Percentiles rank a stretch among this genome's conserved stretches.
Evolutionary conservation across 139 green algal genomes (phyloP).

Genomic region (Asterochloris sp.): DNA sequence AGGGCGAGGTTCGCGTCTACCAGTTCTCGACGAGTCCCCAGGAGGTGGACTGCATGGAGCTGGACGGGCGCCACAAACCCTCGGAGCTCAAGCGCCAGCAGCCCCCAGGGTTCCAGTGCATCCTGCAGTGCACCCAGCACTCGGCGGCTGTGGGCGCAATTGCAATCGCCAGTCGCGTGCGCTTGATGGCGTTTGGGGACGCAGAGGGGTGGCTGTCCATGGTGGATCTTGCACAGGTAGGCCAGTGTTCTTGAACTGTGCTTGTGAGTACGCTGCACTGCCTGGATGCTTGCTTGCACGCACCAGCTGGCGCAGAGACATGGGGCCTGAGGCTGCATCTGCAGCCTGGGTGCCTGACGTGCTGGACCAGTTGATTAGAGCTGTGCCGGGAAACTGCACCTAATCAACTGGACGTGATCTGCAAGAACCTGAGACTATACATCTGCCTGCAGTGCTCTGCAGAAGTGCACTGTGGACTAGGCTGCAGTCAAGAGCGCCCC

Average conservation of each 20-base stretch:
- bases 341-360: not conserved
- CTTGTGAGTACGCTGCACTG: not conserved
- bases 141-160: conserved; percentile 23
- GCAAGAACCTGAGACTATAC: no score
- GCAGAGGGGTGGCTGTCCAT: conserved; percentile 21
- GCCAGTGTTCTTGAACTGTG: not conserved
- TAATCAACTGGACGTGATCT: not conserved
- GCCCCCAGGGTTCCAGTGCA: conserved; percentile 46
- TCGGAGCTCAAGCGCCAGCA: conserved; percentile 5
- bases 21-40: conserved; percentile 35
- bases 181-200: conserved; percentile 39
- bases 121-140: conserved; percentile 28
- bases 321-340: not conserved
- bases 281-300: not conserved
- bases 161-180: conserved; percentile 19
- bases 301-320: no score
- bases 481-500: not conserved
- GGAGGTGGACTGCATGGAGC: conserved; percentile 24
- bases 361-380: not conserved
- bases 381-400: not conserved
- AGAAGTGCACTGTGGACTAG: not conserved
- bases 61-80: conserved; percentile 13
- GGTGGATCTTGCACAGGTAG: conserved; percentile 30
- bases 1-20: conserved; percentile 43
- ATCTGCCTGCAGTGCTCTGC: not conserved